Evolutionary conservation across 306 rosid genomes (phyloP).

Genomic region (Castanea mollissima): DNA sequence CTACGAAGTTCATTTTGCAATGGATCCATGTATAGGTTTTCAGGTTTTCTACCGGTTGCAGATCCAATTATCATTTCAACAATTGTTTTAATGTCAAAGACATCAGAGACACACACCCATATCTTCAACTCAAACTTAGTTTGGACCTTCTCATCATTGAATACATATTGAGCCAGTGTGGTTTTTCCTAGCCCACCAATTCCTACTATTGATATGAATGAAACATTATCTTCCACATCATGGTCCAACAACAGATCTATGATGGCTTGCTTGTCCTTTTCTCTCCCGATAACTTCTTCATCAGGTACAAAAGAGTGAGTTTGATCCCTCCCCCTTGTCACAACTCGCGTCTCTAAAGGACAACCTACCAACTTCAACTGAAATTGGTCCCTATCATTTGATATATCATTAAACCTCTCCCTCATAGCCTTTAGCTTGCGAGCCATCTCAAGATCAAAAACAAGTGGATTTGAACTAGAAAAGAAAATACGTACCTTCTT

Average conservation of each 20-base stretch:
- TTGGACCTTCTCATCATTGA: neutral
- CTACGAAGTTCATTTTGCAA: neutral
- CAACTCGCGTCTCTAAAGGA: neutral
- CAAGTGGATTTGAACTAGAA: no score
- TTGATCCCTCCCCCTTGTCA: neutral
- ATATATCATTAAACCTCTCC: no score
- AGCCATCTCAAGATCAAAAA: no score
- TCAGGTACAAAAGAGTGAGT: neutral
- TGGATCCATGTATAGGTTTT: neutral
- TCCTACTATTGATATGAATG: neutral
- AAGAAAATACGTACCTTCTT: no score
- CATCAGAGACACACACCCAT: constrained; percentile 6
- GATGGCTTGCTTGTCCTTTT: neutral
- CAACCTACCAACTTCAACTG: no score
- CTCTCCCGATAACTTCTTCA: constrained; percentile 6
- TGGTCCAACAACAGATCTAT: neutral
- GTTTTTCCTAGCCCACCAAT: constrained; percentile 12
- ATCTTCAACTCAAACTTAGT: neutral
- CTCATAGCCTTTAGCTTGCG: no score
- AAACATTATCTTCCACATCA: neutral
- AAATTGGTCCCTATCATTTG: no score
- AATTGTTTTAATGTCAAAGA: neutral
- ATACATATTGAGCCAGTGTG: neutral
- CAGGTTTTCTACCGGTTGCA: fast-evolving
- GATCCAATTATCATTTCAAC: neutral